phyloP scores from a whole-genome alignment of 2,329 filamentous ascomycete genomes.

The Helotiales sp. region DNA sequence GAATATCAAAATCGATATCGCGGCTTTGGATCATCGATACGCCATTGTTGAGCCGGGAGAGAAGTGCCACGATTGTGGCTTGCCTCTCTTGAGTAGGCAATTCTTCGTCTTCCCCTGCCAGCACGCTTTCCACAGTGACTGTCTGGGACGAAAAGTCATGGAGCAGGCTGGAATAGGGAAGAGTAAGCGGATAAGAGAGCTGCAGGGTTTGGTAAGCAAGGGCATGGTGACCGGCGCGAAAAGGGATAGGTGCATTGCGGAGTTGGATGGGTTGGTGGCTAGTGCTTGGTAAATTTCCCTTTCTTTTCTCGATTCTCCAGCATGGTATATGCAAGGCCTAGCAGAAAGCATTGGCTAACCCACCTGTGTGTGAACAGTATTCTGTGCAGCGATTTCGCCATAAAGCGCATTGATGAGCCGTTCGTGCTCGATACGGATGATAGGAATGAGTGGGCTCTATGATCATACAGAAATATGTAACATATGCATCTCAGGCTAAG shows the following conservation, averaged over 20 bases:
- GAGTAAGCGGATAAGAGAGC: slow-evolving; percentile 79
- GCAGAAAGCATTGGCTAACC: background rate
- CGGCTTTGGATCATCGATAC: slow-evolving; percentile 83
- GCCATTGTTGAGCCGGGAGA: slow-evolving; percentile 97
- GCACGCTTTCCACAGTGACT: slow-evolving; percentile 97
- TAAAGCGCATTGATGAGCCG: slow-evolving; percentile 91
- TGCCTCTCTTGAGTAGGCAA: slow-evolving; percentile 86
- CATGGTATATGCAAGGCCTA: too few relatives aligned
- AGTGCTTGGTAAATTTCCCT: slow-evolving; percentile 73
- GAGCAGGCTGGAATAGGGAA: slow-evolving; percentile 79
- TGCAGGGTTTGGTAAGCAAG: slow-evolving; percentile 82
- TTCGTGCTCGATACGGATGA: slow-evolving; percentile 80
- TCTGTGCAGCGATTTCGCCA: slow-evolving; percentile 91
- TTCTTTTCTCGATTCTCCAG: slow-evolving; percentile 6
- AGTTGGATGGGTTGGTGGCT: slow-evolving; percentile 90
- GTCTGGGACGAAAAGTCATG: slow-evolving; percentile 82
- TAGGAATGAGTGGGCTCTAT: slow-evolving; percentile 74
- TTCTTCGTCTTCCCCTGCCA: slow-evolving; percentile 99
- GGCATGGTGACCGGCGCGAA: slow-evolving; percentile 71
- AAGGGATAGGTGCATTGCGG: slow-evolving; percentile 82
- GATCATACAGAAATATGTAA: slow-evolving; percentile 5
- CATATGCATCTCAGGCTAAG: background rate
- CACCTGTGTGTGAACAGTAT: slow-evolving; percentile 60
- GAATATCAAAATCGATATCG: slow-evolving; percentile 90
- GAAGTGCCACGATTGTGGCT: slow-evolving; percentile 84